Evolutionary conservation across 2,329 filamentous ascomycete genomes (phyloP).

Genomic region (Eutypella sp.): DNA sequence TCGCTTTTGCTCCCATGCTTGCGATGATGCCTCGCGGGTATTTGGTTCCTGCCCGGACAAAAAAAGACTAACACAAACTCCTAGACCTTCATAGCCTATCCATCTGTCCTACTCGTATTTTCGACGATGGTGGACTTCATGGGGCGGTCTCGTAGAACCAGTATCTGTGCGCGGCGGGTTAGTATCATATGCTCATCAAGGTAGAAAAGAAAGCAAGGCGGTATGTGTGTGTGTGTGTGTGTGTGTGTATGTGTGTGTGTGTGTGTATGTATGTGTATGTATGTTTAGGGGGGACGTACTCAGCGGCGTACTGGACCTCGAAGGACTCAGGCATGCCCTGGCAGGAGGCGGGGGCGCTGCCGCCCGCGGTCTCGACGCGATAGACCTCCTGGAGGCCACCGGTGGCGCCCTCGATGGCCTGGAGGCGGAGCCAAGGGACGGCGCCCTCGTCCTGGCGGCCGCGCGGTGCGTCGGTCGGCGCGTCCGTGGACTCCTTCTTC

Average conservation of each 20-base stretch:
- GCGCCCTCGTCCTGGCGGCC: constrained; percentile 62
- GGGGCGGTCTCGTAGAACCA: background rate
- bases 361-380: constrained; percentile 78
- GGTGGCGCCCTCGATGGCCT: constrained; percentile 48
- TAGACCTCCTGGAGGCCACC: constrained; percentile 71
- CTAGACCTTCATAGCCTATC: too few relatives aligned
- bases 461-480: constrained; percentile 55
- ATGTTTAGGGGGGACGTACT: constrained; percentile 55
- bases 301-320: constrained; percentile 72
- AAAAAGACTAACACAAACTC: too few relatives aligned
- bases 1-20: too few relatives aligned
- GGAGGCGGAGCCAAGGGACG: constrained; percentile 77
- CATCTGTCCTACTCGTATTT: too few relatives aligned
- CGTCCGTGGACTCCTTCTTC: constrained; percentile 56
- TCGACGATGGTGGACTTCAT: too few relatives aligned
- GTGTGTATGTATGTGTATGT: background rate
- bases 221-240: too few relatives aligned
- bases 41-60: too few relatives aligned
- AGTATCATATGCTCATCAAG: background rate
- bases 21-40: too few relatives aligned
- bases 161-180: background rate
- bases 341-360: constrained; percentile 70
- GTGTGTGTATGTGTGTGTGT: background rate
- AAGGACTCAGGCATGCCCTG: constrained; percentile 58
- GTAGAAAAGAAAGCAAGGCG: background rate